Conservation (phyloP, 2,329 filamentous ascomycete species). For the Colletotrichum truncatum region DNA sequence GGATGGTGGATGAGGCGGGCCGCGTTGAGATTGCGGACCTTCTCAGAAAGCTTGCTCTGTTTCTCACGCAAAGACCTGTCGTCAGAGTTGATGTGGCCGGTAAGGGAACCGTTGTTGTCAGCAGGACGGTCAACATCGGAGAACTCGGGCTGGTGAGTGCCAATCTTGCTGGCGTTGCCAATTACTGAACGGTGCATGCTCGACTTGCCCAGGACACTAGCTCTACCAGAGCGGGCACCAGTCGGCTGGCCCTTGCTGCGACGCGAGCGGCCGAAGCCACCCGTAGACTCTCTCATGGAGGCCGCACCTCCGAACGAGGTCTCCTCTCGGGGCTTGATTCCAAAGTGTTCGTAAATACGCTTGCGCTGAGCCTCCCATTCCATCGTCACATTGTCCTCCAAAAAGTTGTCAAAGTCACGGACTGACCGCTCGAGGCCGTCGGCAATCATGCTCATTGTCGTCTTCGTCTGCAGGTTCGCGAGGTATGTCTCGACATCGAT, state of each 20-base stretch:
- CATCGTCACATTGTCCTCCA: slow-evolving; percentile 93
- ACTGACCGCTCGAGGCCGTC: slow-evolving; percentile 91
- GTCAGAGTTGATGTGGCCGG: slow-evolving; percentile 66
- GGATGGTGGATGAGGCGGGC: slow-evolving; percentile 72
- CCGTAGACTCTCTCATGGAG: slow-evolving; percentile 56
- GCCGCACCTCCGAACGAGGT: slow-evolving; percentile 42
- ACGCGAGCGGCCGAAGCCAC: slow-evolving; percentile 68
- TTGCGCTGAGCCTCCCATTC: slow-evolving; percentile 96
- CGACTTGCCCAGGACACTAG: slow-evolving; percentile 63
- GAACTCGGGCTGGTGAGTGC: slow-evolving; percentile 67
- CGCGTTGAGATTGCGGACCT: slow-evolving; percentile 81
- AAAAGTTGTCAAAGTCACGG: slow-evolving; percentile 89
- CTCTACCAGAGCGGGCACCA: slow-evolving; percentile 67
- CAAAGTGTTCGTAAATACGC: slow-evolving; percentile 96
- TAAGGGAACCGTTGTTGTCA: slow-evolving; percentile 54
- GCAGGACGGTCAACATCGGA: slow-evolving; percentile 72
- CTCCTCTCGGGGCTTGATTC: slow-evolving; percentile 73
- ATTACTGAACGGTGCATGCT: slow-evolving; percentile 86
- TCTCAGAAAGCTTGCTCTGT: slow-evolving; percentile 81
- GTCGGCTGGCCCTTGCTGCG: slow-evolving; percentile 58
- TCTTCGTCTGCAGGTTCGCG: slow-evolving; percentile 87
- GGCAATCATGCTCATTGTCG: slow-evolving; percentile 88
- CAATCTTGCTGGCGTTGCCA: slow-evolving; percentile 77
- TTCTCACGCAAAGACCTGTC: slow-evolving; percentile 85
- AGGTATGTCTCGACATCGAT: slow-evolving; percentile 83